Evolutionary conservation across 805 yeast species (phyloP), one percentile per base, ranked within the genome.

Genomic region (Pichia cabralensis): DNA sequence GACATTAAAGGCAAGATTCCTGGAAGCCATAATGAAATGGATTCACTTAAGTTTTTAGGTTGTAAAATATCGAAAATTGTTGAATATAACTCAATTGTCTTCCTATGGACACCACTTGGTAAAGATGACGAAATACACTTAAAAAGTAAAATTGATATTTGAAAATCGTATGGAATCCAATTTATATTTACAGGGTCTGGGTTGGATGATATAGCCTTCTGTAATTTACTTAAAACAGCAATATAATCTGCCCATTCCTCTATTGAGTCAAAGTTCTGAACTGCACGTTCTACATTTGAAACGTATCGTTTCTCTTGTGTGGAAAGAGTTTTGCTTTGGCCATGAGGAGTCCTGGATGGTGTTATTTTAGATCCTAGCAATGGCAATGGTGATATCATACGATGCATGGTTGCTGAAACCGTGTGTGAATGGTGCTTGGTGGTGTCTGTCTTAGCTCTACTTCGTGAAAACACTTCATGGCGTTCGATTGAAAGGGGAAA

Each of bases 191-290:
- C 53, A 43, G 47, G 67, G 58, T 41, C 61, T 26, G 69, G 67
- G 46, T 54, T 67, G 15, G 61, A 58, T 39, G 69, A 72, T 26
- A 88, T 56, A 0, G 94, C 77, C 52, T 85, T 83, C 39, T 76
- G 75, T 6, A 94, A 67, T 40, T 81, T 74, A 2, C 89, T 76
- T 29, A 94, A 63, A 53, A 84, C 88, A 16, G 96, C 80, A 37
- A 92, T 92, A 54, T 89, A 86, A 53, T 92, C 98, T 11, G 98
- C 97, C 99, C 99, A 92, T 61, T 92, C 98, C 22, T 76, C 81
- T 2, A 86, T 80, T 2, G 81, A 61, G 34, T 84, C 95, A 61
- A 89, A 89, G 14, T 73, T 65, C 6, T 71, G 67, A 16, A 92
- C 62, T 0, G 92, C 83, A 44, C 77, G 71, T 34, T 81, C 89